Evolutionary conservation across 352 stramenopile species (phyloP), one percentile per base, ranked within the genome.

Genomic region (Phytophthora citrophthora): DNA sequence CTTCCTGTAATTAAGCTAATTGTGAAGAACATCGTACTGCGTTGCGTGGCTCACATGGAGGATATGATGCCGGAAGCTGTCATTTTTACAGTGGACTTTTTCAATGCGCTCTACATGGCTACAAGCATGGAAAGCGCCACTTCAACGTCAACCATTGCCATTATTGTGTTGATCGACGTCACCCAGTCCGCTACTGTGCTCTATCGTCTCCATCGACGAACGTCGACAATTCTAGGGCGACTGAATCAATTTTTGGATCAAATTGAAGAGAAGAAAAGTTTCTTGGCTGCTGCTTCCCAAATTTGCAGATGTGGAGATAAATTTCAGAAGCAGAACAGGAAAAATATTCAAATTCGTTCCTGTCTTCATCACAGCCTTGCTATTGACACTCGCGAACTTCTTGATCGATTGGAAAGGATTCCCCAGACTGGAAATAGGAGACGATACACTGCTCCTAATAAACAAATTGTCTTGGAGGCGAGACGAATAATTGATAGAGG

Each of bases 51-150:
- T 7, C 62, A 70, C 46, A 43, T 72, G 46, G 68, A 76, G 16
- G 68, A 76, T 16, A 64, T 72, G 40, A 60, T 81, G 29, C 72
- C 72, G 0, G 68, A 69, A 64, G 55, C 83, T 56, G 51, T 76
- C 12, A 72, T 73, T 16, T 57, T 76, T 24, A 64, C 66, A 0
- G 63, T 73, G 5, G 68, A 76, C 29, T 69, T 76, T 10, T 76
- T 73, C 49, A 72, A 73, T 11, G 68, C 57, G 0, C 13, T 76
- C 20, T 72, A 76, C 36, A 54, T 66, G 49, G 24, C 68, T 4
- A 71, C 65, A 12, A 60, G 41, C 24, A 68, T 72, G 62, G 55
- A 76, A 18, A 69, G 46, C 7, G 57, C 68, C 10, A 61, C 43
- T 9, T 73, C 68, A 4, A 54, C 31, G 13, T 57, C 54, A 2